Percentiles rank a stretch among this genome's conserved stretches.
Conservation (phyloP, 768 basidiomycete genomes). For the Rhodotorula babjevae region DNA sequence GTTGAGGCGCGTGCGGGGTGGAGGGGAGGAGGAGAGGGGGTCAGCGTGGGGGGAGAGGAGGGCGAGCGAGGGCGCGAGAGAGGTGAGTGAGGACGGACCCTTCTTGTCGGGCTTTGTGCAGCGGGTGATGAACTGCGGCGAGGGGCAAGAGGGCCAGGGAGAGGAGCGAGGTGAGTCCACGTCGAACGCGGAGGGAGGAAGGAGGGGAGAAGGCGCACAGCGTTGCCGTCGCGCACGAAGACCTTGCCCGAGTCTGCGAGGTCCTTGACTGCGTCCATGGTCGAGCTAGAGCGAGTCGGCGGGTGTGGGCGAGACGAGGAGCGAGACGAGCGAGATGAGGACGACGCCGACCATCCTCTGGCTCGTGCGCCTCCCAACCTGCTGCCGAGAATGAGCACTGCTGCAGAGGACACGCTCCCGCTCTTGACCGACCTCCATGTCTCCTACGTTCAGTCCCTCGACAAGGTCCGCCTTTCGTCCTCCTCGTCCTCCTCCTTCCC, state of each 20-base stretch:
- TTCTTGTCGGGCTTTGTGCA: constrained; percentile 97
- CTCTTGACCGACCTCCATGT: constrained; percentile 62
- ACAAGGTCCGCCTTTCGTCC: constrained; percentile 54
- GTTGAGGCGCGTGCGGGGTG: not conserved
- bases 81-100: constrained; percentile 55
- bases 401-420: not conserved
- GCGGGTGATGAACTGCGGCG: constrained; percentile 77
- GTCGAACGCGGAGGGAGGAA: not conserved
- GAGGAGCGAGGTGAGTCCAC: not conserved
- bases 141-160: not conserved
- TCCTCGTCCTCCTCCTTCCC: not conserved
- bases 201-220: constrained; percentile 53
- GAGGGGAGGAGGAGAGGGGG: not conserved
- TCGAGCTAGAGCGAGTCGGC: constrained; percentile 46
- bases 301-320: not conserved
- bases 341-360: not conserved
- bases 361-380: too few relatives aligned
- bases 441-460: constrained; percentile 68
- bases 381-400: not conserved
- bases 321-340: not conserved
- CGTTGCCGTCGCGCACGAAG: constrained; percentile 86
- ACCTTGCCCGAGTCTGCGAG: constrained; percentile 86
- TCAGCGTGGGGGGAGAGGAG: too few relatives aligned
- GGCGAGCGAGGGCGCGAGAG: not conserved
- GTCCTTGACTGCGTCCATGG: constrained; percentile 58